Base-by-base conservation (phyloP, 129 eudicot genomes). In the Chrysanthemum lavandulifolium region DNA sequence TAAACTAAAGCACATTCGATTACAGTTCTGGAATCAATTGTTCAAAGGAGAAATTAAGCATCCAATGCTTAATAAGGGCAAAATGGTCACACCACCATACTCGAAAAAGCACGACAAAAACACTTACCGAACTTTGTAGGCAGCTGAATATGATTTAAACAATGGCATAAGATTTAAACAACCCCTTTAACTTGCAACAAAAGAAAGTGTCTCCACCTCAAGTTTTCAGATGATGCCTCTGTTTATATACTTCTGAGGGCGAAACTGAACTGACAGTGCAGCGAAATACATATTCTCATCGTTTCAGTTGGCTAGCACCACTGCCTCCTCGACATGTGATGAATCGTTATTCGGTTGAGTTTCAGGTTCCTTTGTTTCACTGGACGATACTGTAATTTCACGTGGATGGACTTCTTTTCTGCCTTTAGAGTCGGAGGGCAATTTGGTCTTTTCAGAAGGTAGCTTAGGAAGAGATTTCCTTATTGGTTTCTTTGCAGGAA, bases 391-490 rank as follows among this genome's bases (percentile, higher is more conserved):
- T 31, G 76, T 59, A 51, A 63, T 64, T 64, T 75, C 76, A 7
- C n/a, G 50, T 5, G 80, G 55, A 36, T 68, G 19, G 27, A 47
- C 69, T 69, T 80, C 88, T 75, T 67, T 86, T 64, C 25, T 75
- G 15, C 80, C 82, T 75, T 77, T 78, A 51, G 86, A 61, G 71
- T 64, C 77, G 1, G 68, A 27, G 49, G 78, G 73, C 62, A 91
- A 47, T 66, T 77, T 76, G 66, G 88, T 88, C 80, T 82, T 88
- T 78, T 91, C 84, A 19, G 97, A 95, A 13, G 97, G 99, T 76
- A 95, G 79, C 80, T 68, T 90, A 43, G 99, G 97, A 63, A 95
- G 97, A 51, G 99, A 95, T 76, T 91, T 95, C 72, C 97, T 80
- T 57, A 33, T 36, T 11, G 99, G 91, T 76, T 89, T 89, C 84